Evolutionary conservation across 2,329 filamentous ascomycete genomes (phyloP).

Genomic region (Talaromyces rugulosus): DNA sequence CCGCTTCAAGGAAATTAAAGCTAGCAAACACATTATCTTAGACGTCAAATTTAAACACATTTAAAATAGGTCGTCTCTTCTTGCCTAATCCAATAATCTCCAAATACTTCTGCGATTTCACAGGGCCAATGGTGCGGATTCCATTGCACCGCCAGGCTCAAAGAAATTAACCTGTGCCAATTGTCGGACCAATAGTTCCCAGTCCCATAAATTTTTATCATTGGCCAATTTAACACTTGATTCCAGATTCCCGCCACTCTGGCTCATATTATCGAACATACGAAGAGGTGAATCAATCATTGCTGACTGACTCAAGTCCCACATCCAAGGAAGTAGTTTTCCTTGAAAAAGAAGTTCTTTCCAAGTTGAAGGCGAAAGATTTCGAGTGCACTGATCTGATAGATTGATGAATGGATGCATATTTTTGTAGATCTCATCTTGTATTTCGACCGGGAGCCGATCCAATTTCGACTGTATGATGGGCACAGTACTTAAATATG

Average conservation of each 20-base stretch:
- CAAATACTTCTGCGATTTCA: neutral
- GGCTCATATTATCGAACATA: neutral
- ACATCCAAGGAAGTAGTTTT: constrained; percentile 4
- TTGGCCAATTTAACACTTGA: neutral
- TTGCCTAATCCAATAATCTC: neutral
- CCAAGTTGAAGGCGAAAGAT: neutral
- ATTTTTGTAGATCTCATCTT: neutral
- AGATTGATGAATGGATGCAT: neutral
- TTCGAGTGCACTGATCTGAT: neutral
- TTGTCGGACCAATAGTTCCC: constrained; percentile 5
- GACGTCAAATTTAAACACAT: too few species aligned
- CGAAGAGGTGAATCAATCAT: neutral
- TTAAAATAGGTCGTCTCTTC: neutral
- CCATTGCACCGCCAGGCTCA: neutral
- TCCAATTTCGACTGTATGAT: neutral
- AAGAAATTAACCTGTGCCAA: neutral
- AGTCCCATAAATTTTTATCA: constrained; percentile 5
- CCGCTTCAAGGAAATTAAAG: too few species aligned
- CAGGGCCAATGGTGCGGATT: neutral
- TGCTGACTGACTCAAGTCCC: neutral
- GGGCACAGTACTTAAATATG: neutral
- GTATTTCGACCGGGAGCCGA: neutral
- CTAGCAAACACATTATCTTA: too few species aligned
- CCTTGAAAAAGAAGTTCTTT: neutral
- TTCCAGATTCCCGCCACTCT: neutral